These are phyloP conservation scores for Myxozyma mucilagina DNA, from an alignment of 805 yeast genomes.

Conservation along the genomic window DNA sequence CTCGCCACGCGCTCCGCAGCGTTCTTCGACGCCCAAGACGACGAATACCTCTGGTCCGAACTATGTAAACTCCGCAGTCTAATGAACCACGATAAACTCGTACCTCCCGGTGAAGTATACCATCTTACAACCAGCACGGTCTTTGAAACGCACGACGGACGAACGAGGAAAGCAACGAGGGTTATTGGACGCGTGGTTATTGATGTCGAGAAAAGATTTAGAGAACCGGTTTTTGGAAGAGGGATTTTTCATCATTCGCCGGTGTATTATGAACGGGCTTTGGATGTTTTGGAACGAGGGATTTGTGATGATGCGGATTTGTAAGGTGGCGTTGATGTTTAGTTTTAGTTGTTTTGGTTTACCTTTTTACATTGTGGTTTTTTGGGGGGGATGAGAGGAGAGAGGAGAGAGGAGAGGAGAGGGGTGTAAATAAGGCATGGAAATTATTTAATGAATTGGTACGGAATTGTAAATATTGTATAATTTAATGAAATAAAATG, in stretches of 20 bases:
- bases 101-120: constrained; percentile 42
- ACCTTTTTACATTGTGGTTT: neutral
- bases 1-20: constrained; percentile 35
- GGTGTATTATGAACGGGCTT: constrained; percentile 39
- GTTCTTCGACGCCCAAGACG: constrained; percentile 31
- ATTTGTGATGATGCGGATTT: constrained; percentile 23
- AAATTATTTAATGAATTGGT: neutral
- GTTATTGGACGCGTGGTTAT: constrained; percentile 37
- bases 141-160: constrained; percentile 35
- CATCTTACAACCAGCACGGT: constrained; percentile 38
- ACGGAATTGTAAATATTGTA: constrained; percentile 1
- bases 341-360: neutral
- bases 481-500: no score
- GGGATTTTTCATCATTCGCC: constrained; percentile 42
- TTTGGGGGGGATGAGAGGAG: no score
- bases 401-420: no score
- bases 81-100: constrained; percentile 40
- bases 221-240: constrained; percentile 40
- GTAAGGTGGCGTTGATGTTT: neutral
- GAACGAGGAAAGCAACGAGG: constrained; percentile 35
- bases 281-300: constrained; percentile 37
- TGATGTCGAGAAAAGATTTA: constrained; percentile 39
- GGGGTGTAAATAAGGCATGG: no score
- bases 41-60: constrained; percentile 36
- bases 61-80: constrained; percentile 36